Percentiles rank a stretch among this genome's conserved stretches.
These are phyloP conservation scores for Thermoascus crustaceus DNA, from an alignment of 2,329 filamentous ascomycete genomes.

Conservation along the genomic window DNA sequence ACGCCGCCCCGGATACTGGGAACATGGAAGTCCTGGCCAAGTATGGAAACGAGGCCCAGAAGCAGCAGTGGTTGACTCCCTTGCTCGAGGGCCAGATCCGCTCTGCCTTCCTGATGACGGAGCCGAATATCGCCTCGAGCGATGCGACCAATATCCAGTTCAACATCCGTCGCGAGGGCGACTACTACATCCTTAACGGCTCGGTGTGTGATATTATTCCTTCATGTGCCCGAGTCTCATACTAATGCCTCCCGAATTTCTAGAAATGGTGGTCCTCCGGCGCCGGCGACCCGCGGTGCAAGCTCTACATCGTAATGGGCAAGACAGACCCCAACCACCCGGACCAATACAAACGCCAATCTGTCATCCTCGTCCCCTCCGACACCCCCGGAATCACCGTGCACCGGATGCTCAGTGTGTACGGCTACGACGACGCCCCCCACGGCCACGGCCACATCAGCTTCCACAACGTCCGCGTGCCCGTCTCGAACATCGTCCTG, in stretches of 20 bases:
- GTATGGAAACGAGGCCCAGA: constrained; percentile 79
- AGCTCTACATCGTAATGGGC: constrained; percentile 94
- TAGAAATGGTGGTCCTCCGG: constrained; percentile 99
- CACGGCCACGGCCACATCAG: constrained; percentile 91
- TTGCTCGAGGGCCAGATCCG: constrained; percentile 77
- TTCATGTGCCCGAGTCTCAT: no score
- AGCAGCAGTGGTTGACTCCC: constrained; percentile 72
- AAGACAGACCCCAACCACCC: constrained; percentile 71
- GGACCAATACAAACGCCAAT: constrained; percentile 82
- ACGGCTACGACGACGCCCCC: constrained; percentile 96
- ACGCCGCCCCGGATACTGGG: constrained; percentile 81
- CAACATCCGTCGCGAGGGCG: constrained; percentile 70
- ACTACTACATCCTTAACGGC: constrained; percentile 87
- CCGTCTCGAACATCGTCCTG: constrained; percentile 73
- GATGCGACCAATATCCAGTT: constrained; percentile 92
- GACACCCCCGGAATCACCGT: constrained; percentile 79
- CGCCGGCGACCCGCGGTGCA: constrained; percentile 84
- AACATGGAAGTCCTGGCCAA: constrained; percentile 95
- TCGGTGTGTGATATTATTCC: constrained; percentile 45
- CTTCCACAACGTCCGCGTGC: constrained; percentile 86
- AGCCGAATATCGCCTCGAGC: constrained; percentile 77
- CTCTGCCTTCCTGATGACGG: constrained; percentile 89
- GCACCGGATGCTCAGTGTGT: constrained; percentile 86
- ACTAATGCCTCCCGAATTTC: no score
- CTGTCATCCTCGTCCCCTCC: constrained; percentile 80